Evolutionary conservation across 805 yeast genomes (phyloP).

Genomic region (Starmerella sp.): DNA sequence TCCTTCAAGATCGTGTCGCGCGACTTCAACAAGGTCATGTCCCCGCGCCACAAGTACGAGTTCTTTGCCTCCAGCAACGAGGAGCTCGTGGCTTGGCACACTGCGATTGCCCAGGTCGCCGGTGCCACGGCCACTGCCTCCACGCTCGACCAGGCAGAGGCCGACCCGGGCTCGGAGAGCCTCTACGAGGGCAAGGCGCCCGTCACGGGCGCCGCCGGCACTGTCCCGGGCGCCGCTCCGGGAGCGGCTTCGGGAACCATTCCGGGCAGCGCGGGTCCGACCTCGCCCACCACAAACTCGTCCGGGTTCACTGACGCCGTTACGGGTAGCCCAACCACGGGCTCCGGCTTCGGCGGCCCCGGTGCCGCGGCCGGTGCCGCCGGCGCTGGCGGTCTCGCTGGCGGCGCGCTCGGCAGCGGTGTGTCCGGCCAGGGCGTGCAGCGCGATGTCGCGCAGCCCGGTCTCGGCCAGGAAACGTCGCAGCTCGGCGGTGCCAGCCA

Average conservation of each 20-base stretch:
- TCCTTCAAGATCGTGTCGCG: conserved; percentile 37
- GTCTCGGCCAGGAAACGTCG: background rate
- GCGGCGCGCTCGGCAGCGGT: background rate
- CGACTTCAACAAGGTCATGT: conserved; percentile 29
- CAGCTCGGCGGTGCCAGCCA: too few species aligned
- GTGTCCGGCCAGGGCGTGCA: too few species aligned
- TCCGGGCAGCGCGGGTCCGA: background rate
- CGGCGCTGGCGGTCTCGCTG: background rate
- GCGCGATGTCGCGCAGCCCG: background rate
- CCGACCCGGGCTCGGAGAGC: conserved; percentile 6
- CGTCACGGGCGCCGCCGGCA: background rate
- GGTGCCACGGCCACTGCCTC: conserved; percentile 14
- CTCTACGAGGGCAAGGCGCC: background rate
- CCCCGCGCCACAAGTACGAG: conserved; percentile 30
- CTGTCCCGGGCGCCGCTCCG: background rate
- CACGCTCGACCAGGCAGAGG: conserved; percentile 5
- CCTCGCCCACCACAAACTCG: background rate
- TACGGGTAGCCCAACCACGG: background rate
- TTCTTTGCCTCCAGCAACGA: conserved; percentile 38
- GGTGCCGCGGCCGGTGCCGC: background rate
- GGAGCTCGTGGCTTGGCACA: conserved; percentile 40
- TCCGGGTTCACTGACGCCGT: background rate
- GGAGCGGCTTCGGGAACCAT: background rate
- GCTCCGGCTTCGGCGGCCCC: background rate
- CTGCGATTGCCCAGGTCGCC: conserved; percentile 27